These are phyloP conservation scores for Tardiomyces depauwii DNA, from an alignment of 1,139 yeast genomes.

Conservation along the genomic window DNA sequence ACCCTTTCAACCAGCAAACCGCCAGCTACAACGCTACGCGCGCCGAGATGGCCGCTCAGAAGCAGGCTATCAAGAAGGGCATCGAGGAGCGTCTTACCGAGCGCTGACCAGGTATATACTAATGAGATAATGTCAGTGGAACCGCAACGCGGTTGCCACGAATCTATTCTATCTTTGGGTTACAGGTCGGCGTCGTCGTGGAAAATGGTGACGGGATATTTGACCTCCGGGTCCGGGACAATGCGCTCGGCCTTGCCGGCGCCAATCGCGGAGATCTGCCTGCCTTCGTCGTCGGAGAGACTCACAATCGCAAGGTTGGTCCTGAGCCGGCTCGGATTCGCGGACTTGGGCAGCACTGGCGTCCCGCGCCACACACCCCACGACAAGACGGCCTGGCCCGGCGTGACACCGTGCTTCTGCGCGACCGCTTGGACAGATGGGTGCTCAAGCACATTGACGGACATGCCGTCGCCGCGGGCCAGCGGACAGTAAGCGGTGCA, in stretches of 20 bases:
- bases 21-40: conserved; percentile 50
- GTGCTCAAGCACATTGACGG: conserved; percentile 33
- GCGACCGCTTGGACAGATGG: conserved; percentile 41
- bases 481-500: conserved; percentile 67
- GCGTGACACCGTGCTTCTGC: conserved; percentile 37
- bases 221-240: conserved; percentile 13
- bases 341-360: conserved; percentile 62
- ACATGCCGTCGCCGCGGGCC: conserved; percentile 30
- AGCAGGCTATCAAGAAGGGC: conserved; percentile 37
- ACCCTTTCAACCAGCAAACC: conserved; percentile 77
- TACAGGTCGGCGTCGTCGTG: conserved; percentile 15
- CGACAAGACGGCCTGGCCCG: conserved; percentile 41
- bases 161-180: not conserved
- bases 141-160: not conserved
- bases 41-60: conserved; percentile 42
- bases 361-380: conserved; percentile 63
- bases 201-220: conserved; percentile 12
- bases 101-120: not conserved
- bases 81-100: conserved; percentile 20
- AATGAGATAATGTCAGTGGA: not conserved
- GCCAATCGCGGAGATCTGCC: conserved; percentile 14
- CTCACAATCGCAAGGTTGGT: conserved; percentile 29
- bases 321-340: conserved; percentile 37
- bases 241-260: conserved; percentile 8
- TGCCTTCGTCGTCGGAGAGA: conserved; percentile 42